Conservation (phyloP, 169 alveolate species). For the Pseudocohnilembus persalinus region DNA sequence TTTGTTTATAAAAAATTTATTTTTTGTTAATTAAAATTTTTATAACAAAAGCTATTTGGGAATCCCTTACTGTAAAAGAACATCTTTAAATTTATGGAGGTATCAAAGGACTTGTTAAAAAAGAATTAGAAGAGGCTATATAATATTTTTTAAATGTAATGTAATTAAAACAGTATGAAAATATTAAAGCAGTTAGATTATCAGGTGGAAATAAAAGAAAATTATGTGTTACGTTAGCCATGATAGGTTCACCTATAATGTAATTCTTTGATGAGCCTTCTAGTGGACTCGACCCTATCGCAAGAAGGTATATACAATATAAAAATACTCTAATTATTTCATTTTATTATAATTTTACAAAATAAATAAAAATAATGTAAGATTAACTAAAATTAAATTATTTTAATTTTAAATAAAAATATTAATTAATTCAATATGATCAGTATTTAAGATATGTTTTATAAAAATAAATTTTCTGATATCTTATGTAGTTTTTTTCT, state of each 20-base stretch:
- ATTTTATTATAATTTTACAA: no score
- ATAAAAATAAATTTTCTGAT: no score
- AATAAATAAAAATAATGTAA: no score
- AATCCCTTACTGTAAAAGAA: conserved; percentile 63
- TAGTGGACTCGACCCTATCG: conserved; percentile 81
- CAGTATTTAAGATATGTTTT: no score
- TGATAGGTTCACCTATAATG: conserved; percentile 65
- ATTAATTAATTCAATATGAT: no score
- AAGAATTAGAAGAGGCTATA: conserved; percentile 36
- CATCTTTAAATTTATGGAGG: conserved; percentile 68
- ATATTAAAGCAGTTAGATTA: conserved; percentile 50
- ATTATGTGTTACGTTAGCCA: conserved; percentile 67
- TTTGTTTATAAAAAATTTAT: no score
- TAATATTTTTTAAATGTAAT: conserved; percentile 23
- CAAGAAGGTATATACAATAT: conserved; percentile 56
- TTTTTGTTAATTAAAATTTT: not conserved
- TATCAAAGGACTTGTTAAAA: conserved; percentile 51
- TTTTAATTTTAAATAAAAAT: no score
- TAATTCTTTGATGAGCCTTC: conserved; percentile 79
- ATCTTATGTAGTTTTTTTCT: no score
- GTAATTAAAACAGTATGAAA: conserved; percentile 49
- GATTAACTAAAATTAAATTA: no score
- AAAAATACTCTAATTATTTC: no score
- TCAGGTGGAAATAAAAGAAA: conserved; percentile 83
- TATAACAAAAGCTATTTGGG: conserved; percentile 44